Base-by-base conservation (phyloP, 2,329 filamentous ascomycete species). In the Chrysoporthe puriensis region DNA sequence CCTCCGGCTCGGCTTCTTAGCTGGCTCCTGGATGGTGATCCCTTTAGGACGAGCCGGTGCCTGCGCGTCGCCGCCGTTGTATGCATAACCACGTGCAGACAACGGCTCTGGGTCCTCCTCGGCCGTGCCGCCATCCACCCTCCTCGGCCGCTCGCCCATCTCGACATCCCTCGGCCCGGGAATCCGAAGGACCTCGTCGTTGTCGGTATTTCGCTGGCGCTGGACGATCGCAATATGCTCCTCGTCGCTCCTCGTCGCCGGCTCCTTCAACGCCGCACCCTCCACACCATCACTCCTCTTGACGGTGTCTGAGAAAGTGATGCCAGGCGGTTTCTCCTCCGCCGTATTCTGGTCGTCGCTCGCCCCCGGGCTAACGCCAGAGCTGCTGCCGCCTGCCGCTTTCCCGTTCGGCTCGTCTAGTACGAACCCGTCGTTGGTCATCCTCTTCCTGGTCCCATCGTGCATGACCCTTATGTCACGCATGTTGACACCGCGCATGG, bases 111-210 rank as follows among this genome's bases (percentile, higher is more conserved):
- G 69, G 21, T 61, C 59, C 3, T 76, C 73, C n/a, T 79, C 74
- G 13, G 72, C 73, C 16, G 75, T 75, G 7, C 75, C 76, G 18
- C 77, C 76, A 4, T 79, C 76, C 1, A 88, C 78, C 42, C 83
- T 81, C 66, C 83, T 81, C 1, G 94, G 94, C 11, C 89, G 83
- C 69, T 93, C 85, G 36, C 95, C 96, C 62, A 88, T 88, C 73
- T 99, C 96, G 61, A 91, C 94, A 75, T 98, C 96, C 73, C 94
- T 85, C 0, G 96, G 96, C 26, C 94, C 94, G 0, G 96, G 96
- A 73, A 99, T 98, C 52, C 93, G 90, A 56, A 98, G 81, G 0
- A 94, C 88, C 44, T 90, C 89, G 64, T 88, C 90, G 66, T 91
- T 90, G 70, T 89, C 88, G 1, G 83, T 84, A 66, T 92, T 90